Base-by-base conservation (phyloP, 257 asterid genomes). In the Ligustrum vulgare region DNA sequence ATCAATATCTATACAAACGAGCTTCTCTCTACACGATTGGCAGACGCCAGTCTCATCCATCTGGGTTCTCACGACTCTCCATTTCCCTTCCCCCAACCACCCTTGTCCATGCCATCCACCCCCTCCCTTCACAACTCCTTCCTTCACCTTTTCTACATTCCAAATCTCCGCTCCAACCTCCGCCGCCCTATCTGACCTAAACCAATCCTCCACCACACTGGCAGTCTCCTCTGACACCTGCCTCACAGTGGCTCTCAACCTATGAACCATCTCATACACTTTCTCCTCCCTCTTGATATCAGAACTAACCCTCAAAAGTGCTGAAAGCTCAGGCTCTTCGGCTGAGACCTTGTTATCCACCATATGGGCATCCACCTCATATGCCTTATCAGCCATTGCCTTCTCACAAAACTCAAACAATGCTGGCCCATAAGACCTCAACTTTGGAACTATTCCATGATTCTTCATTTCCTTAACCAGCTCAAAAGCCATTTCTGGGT, bases 41-140 rank as follows among this genome's bases (percentile, higher is more conserved):
- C 99, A 95, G 58, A 90, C 82, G 5, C 99, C 98, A 2, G 56
- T 69, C 69, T 85, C 86, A 58, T 83, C 80, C 86, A 95, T 87
- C 51, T 63, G 78, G 8, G 92, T 89, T 80, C 94, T 86, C 88
- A 73, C 84, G 78, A 95, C 96, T 71, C 82, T 87, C 99, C 98
- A 95, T 36, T 79, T 79, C 77, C 96, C 98, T 81, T 67, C 86
- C 63, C 99, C 97, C 86, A 95, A 79, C 99, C 99, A 95, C 60
- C 99, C 99, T 69, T 87, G 94, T 31, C 99, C 98, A 67, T 95
- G 99, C 99, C 99, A 95, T 73, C 99, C 99, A 54, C 99, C 99
- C 69, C 99, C 99, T 72, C 98, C 99, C 79, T 89, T 92, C 72
- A 84, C 72, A 77, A 84, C 77, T 72, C 93, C 98, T 81, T 80